These are phyloP conservation scores for Xylariaceae sp. DNA, from an alignment of 2,329 filamentous ascomycete species.

Conservation along the genomic window DNA sequence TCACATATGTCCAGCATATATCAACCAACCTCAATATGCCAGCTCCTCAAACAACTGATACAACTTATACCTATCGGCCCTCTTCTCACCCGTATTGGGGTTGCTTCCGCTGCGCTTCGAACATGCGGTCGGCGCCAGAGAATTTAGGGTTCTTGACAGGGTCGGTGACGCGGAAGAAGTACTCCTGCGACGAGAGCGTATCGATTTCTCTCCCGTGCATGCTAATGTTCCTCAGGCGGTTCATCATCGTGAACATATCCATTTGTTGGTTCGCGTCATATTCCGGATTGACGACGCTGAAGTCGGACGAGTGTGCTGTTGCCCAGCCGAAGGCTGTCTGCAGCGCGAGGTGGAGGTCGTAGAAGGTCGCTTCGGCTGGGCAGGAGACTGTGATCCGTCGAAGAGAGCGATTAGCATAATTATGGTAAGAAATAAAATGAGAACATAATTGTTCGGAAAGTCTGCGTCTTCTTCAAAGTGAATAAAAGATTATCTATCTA, in stretches of 20 bases:
- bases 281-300: conserved; percentile 13
- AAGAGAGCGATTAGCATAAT: no score
- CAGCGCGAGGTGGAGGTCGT: conserved; percentile 4
- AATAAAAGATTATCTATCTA: no score
- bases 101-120: conserved; percentile 13
- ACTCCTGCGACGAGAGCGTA: conserved; percentile 2
- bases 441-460: no score
- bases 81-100: conserved; percentile 14
- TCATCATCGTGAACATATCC: background rate
- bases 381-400: no score
- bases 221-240: background rate
- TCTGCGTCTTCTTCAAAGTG: no score
- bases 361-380: conserved; percentile 10
- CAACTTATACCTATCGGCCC: conserved; percentile 11
- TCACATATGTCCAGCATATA: background rate
- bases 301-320: conserved; percentile 16
- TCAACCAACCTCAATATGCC: conserved; percentile 11
- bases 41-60: conserved; percentile 17
- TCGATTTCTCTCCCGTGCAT: background rate
- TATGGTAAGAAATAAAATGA: no score
- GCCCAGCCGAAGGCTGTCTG: conserved; percentile 20
- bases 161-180: conserved; percentile 13
- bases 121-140: conserved; percentile 12
- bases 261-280: background rate
- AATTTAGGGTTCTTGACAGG: conserved; percentile 1